Percentiles rank a stretch among this genome's conserved stretches.
phyloP scores from a whole-genome alignment of 1,284 basidiomycete species.

The Cutaneotrichosporon mucoides region DNA sequence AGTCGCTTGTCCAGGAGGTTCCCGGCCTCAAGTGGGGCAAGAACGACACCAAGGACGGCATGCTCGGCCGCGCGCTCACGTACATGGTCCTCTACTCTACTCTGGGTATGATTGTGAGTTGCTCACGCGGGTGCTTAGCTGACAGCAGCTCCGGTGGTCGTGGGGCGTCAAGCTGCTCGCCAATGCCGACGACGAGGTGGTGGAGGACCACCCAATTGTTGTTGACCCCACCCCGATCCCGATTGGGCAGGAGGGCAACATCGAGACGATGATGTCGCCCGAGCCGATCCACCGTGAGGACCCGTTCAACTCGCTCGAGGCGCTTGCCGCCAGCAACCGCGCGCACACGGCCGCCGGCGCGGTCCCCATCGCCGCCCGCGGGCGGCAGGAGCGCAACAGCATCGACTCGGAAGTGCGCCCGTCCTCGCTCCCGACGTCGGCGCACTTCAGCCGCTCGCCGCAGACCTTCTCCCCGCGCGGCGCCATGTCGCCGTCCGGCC shows the following conservation, averaged over 20 bases:
- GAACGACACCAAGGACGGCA: slow-evolving; percentile 75
- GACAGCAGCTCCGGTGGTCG: slow-evolving; percentile 73
- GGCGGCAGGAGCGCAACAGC: background rate
- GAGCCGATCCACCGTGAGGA: slow-evolving; percentile 31
- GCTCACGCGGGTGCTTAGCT: background rate
- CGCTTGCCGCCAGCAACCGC: background rate
- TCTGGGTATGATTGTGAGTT: slow-evolving; percentile 80
- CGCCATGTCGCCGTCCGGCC: too few species aligned
- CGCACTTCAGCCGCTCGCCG: too few species aligned
- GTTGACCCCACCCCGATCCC: too few species aligned
- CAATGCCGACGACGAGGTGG: slow-evolving; percentile 58
- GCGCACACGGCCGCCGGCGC: background rate
- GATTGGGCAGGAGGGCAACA: background rate
- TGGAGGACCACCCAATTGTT: background rate
- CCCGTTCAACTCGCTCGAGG: slow-evolving; percentile 30
- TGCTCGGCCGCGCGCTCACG: slow-evolving; percentile 87
- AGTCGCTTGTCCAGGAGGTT: slow-evolving; percentile 79
- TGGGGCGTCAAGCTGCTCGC: slow-evolving; percentile 76
- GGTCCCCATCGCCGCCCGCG: background rate
- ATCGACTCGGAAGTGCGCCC: slow-evolving; percentile 11
- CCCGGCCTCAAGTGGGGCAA: slow-evolving; percentile 74
- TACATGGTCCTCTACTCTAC: slow-evolving; percentile 91
- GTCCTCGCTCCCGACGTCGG: slow-evolving; percentile 18
- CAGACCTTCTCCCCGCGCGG: too few species aligned
- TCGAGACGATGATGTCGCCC: slow-evolving; percentile 21